Conservation (phyloP, 345 rosid genomes). For the Sapria himalayana region DNA sequence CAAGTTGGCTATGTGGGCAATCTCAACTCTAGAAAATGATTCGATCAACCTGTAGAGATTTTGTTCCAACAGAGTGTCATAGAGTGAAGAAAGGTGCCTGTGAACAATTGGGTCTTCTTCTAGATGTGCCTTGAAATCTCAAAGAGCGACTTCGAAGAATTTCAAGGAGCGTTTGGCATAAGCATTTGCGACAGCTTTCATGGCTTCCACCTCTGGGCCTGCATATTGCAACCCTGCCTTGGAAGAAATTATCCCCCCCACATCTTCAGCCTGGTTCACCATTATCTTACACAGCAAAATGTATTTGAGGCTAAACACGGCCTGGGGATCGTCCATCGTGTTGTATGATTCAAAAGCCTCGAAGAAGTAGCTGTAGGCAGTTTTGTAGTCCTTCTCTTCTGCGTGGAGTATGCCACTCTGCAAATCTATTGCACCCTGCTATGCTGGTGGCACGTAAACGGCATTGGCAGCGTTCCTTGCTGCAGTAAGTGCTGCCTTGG, state of each 20-base stretch:
- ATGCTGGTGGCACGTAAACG: slow-evolving; percentile 81
- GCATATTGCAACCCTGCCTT: slow-evolving; percentile 77
- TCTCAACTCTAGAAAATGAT: slow-evolving; percentile 86
- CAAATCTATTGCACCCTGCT: slow-evolving; percentile 89
- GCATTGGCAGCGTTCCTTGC: slow-evolving; percentile 97
- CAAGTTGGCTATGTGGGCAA: slow-evolving; percentile 64
- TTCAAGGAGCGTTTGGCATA: slow-evolving; percentile 74
- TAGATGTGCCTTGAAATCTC: slow-evolving; percentile 59
- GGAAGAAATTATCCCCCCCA: slow-evolving; percentile 70
- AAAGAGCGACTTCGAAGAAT: slow-evolving; percentile 61
- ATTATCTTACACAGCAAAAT: slow-evolving; percentile 87
- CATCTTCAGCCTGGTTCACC: slow-evolving; percentile 96
- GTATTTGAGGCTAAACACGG: slow-evolving; percentile 80
- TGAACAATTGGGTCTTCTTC: slow-evolving; percentile 96
- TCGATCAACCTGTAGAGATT: slow-evolving; percentile 81
- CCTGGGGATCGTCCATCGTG: slow-evolving; percentile 72
- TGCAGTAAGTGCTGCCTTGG: slow-evolving; percentile 92
- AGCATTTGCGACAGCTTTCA: slow-evolving; percentile 98
- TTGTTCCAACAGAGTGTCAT: slow-evolving; percentile 78
- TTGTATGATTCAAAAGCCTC: slow-evolving; percentile 92
- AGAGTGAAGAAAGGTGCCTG: slow-evolving; percentile 78
- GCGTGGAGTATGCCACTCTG: slow-evolving; percentile 98
- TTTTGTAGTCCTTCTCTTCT: slow-evolving; percentile 94
- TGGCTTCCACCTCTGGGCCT: slow-evolving; percentile 80
- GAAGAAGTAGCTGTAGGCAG: slow-evolving; percentile 86